Base-by-base conservation (phyloP, 2,329 filamentous ascomycete genomes). In the Fusarium azukiicola region DNA sequence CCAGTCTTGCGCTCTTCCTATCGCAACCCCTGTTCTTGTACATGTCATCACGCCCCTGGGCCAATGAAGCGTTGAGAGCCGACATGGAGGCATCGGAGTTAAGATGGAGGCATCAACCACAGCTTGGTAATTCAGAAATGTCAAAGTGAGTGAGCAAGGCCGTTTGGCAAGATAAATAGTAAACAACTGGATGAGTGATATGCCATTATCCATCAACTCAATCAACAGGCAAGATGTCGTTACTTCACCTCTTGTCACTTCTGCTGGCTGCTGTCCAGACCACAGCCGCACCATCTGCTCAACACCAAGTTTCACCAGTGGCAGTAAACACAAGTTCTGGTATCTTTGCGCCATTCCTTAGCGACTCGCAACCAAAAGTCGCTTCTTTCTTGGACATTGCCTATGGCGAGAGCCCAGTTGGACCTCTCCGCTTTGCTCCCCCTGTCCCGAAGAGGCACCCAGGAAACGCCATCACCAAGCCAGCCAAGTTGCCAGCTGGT, bases 321-420 rank as follows among this genome's bases (percentile, higher is more conserved):
- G 17, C n/a, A 0, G 54, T 80, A 3, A 80, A 80, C 19, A 80
- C 78, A 1, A 80, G 73, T 19, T 80, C 78, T 49, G 79, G 79
- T 3, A 42, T 73, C 10, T 80, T 79, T 49, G 23, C 56, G 4
- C 79, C 79, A 17, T 72, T 75, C 23, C 54, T 74, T 6, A 44
- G 69, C 2, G 36, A 56, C 17, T 14, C 44, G 0, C 63, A 80
- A 9, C 74, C 72, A 0, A 54, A 70, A 1, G 69, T 80, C 14
- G 78, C 79, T 16, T 72, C 76, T 14, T 80, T 80, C 44, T 58
- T 80, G 17, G 72, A 80, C 14, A 79, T 80, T 36, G 74, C 79
- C 0, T 80, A 73, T 14, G 79, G 78, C 11, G 74, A 80, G 14
- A 74, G 32, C 3, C 79, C 79, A 8, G 19, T 56, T 12, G 70